Conservation (phyloP, 2,329 filamentous ascomycete genomes). For the Macrophomina pseudophaseolina region DNA sequence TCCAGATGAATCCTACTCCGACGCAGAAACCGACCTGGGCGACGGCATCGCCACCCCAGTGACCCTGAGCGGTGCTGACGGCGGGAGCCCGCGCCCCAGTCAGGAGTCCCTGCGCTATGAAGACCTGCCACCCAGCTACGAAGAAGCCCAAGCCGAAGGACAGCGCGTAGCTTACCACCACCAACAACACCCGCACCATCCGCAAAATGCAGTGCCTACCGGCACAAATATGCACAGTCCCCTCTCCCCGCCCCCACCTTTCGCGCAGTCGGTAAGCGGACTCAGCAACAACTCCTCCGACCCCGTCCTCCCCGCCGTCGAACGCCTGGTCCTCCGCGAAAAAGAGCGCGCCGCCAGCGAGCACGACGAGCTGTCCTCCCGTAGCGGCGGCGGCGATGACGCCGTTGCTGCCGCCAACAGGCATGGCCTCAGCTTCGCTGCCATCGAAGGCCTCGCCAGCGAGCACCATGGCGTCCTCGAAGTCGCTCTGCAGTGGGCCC, state of each 20-base stretch:
- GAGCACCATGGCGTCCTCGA: constrained; percentile 14
- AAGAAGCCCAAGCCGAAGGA: constrained; percentile 36
- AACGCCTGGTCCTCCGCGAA: constrained; percentile 8
- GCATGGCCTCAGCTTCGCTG: constrained; percentile 1
- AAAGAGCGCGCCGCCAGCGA: constrained; percentile 21
- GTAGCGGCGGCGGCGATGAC: too few species aligned
- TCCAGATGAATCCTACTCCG: background rate
- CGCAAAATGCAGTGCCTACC: background rate
- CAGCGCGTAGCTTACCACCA: background rate
- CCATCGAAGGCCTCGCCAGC: constrained; percentile 10
- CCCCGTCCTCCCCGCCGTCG: constrained; percentile 10
- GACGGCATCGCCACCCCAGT: constrained; percentile 16
- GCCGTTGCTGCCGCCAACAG: background rate
- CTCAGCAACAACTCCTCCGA: background rate
- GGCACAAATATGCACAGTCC: background rate
- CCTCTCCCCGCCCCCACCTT: constrained; percentile 2
- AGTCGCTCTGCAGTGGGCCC: constrained; percentile 14
- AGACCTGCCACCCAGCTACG: constrained; percentile 45
- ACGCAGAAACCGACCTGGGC: constrained; percentile 9
- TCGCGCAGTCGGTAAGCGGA: background rate
- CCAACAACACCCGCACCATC: background rate
- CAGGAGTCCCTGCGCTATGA: constrained; percentile 37
- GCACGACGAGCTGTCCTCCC: background rate
- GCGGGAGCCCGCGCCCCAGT: background rate
- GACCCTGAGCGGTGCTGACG: background rate